Conservation (phyloP, 129 eudicot species). For the Smallanthus sonchifolius region DNA sequence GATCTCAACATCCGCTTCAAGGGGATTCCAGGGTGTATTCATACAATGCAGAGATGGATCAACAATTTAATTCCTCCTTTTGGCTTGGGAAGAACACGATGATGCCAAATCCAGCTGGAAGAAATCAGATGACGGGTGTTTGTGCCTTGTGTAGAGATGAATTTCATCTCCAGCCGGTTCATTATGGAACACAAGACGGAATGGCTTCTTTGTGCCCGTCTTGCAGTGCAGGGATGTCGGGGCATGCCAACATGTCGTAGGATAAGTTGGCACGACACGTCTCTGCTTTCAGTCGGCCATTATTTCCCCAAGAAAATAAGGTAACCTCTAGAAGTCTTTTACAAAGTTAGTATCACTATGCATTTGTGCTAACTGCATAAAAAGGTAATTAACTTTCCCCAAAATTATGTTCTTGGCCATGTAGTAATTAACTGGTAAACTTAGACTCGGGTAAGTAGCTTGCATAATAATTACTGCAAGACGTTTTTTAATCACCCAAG, state of each 20-base stretch:
- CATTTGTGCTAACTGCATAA: neutral
- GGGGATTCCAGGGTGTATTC: conserved; percentile 46
- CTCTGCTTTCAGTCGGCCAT: neutral
- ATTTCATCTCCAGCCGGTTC: conserved; percentile 50
- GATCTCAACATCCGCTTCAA: conserved; percentile 43
- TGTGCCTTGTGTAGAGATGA: conserved; percentile 84
- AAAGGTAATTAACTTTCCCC: neutral
- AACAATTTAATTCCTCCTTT: conserved; percentile 52
- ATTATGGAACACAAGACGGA: conserved; percentile 48
- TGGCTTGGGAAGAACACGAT: conserved; percentile 66
- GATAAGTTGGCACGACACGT: neutral
- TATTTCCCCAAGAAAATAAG: conserved; percentile 1
- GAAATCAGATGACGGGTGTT: conserved; percentile 39
- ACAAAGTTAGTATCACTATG: neutral
- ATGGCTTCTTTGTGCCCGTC: conserved; percentile 66
- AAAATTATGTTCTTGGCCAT: neutral
- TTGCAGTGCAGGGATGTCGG: conserved; percentile 61
- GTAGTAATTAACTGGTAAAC: no score
- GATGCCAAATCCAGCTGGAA: conserved; percentile 43
- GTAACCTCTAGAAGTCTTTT: conserved; percentile 10
- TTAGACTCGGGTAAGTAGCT: no score
- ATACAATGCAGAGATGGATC: conserved; percentile 41
- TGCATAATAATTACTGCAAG: no score
- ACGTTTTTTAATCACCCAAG: no score
- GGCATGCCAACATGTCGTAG: conserved; percentile 53